Evolutionary conservation across 2,329 filamentous ascomycete species (phyloP), one percentile per base, ranked within the genome.

Genomic region (Rhinocladiella similis): DNA sequence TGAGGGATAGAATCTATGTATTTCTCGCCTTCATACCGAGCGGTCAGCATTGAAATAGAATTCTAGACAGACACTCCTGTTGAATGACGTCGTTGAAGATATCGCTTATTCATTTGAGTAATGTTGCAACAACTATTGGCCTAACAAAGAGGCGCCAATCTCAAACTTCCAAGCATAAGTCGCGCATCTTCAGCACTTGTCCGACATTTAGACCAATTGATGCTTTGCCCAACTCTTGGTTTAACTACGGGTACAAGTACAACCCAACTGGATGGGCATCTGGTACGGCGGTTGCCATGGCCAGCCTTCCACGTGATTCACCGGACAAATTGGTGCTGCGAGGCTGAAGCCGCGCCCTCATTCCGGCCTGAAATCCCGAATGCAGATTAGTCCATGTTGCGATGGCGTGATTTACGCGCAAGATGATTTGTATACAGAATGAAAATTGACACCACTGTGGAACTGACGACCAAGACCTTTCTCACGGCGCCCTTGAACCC

Each of bases 321-420:
- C 7, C 12, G n/a, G 38, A 19, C 5, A 38, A 16, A 38, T 5
- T 18, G n/a, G 38, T 12, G 3, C 14, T 41, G 38, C 43, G n/a
- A 46, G 43, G 43, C 43, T 46, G 43, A 46, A 22, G n/a, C 2
- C 18, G n/a, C 25, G 20, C 9, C 5, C 42, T 45, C 13, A 16
- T 38, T 10, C 22, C 35, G 18, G 38, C 6, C 38, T 16, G 3
- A 12, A 41, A 16, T 27, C n/a, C 43, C 43, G 12, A 46, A 46
- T 14, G n/a, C 4, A 6, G 1, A 46, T 16, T 16, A 22, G 43
- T 14, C 22, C 18, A n/a, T 20, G 43, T 5, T 22, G 42, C 19
- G 42, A 58, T 58, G 51, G 56, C 56, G 56, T 58, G 56, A 35
- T 58, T 45, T 25, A 14, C 42, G 25, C 14, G 19, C 25, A 45